Evolutionary conservation across 371 early-diverging fungal genomes (phyloP).

Genomic region (Batkoa obscura): DNA sequence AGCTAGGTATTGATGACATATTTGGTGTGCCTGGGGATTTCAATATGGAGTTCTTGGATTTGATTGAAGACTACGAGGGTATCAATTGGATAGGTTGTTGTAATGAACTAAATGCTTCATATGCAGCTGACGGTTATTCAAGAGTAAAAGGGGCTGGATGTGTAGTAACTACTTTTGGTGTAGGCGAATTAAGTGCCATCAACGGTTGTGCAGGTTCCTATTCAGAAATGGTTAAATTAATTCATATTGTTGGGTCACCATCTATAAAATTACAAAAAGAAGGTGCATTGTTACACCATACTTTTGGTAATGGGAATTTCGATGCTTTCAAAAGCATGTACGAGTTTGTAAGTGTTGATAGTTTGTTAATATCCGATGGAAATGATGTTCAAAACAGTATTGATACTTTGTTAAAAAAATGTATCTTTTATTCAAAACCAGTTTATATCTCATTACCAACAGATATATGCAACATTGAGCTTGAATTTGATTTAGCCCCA

Average conservation of each 20-base stretch:
- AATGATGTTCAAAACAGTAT: constrained; percentile 22
- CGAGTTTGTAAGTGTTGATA: constrained; percentile 8
- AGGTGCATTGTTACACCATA: constrained; percentile 24
- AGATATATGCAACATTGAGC: constrained; percentile 16
- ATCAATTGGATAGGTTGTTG: constrained; percentile 11
- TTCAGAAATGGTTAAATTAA: constrained; percentile 28
- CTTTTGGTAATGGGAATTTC: constrained; percentile 30
- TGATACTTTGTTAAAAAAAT: constrained; percentile 7
- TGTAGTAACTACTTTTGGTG: constrained; percentile 30
- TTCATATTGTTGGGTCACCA: constrained; percentile 25
- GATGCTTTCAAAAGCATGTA: constrained; percentile 13
- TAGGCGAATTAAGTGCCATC: constrained; percentile 26
- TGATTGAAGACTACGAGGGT: constrained; percentile 15
- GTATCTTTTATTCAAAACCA: neutral
- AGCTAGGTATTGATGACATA: constrained; percentile 11
- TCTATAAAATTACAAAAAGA: constrained; percentile 11
- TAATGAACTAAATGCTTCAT: constrained; percentile 24
- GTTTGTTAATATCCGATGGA: constrained; percentile 19
- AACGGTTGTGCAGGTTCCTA: constrained; percentile 31
- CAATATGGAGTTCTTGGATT: constrained; percentile 14
- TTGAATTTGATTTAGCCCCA: constrained; percentile 11
- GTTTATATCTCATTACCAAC: constrained; percentile 25
- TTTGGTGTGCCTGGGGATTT: constrained; percentile 17
- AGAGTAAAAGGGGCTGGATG: constrained; percentile 18
- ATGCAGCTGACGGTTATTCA: constrained; percentile 33